Percentiles rank a stretch among this genome's conserved stretches.
Evolutionary conservation across 1,284 basidiomycete species (phyloP).

Genomic region (Ustilago loliicola): DNA sequence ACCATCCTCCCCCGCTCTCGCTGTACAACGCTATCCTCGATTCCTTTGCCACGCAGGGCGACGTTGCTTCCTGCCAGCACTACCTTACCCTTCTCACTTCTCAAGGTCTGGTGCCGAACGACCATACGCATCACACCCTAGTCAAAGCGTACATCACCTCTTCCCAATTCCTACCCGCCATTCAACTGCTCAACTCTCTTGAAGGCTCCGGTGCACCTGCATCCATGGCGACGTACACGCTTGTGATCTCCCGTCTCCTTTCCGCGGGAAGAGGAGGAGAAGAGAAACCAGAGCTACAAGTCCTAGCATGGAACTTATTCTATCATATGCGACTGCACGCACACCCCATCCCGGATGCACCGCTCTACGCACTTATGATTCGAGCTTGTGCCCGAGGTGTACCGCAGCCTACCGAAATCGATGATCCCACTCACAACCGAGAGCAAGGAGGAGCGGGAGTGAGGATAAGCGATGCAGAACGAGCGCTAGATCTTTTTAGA

Average conservation of each 20-base stretch:
- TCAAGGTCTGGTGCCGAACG: slow-evolving; percentile 41
- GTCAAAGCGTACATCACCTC: slow-evolving; percentile 55
- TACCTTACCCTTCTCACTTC: slow-evolving; percentile 32
- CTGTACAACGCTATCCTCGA: slow-evolving; percentile 72
- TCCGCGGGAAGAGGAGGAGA: slow-evolving; percentile 9
- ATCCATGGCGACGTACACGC: slow-evolving; percentile 62
- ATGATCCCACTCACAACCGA: slow-evolving; percentile 23
- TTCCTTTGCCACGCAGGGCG: slow-evolving; percentile 74
- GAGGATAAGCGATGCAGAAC: slow-evolving; percentile 80
- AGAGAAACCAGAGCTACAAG: slow-evolving; percentile 41
- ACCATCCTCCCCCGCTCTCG: slow-evolving; percentile 39
- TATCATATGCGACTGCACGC: slow-evolving; percentile 95
- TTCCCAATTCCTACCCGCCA: slow-evolving; percentile 37
- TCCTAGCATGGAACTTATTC: slow-evolving; percentile 83
- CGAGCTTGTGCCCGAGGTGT: slow-evolving; percentile 80
- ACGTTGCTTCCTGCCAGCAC: slow-evolving; percentile 68
- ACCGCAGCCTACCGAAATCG: slow-evolving; percentile 71
- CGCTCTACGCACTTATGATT: slow-evolving; percentile 88
- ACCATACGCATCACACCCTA: slow-evolving; percentile 58
- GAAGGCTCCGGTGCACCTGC: slow-evolving; percentile 55
- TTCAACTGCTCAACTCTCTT: slow-evolving; percentile 53
- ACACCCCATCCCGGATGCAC: slow-evolving; percentile 82
- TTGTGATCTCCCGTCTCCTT: slow-evolving; percentile 56
- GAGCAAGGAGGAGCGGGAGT: background rate
- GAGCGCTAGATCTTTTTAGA: slow-evolving; percentile 90